phyloP scores from a whole-genome alignment of 371 early-diverging fungal species.

The Mortierella sp. region DNA sequence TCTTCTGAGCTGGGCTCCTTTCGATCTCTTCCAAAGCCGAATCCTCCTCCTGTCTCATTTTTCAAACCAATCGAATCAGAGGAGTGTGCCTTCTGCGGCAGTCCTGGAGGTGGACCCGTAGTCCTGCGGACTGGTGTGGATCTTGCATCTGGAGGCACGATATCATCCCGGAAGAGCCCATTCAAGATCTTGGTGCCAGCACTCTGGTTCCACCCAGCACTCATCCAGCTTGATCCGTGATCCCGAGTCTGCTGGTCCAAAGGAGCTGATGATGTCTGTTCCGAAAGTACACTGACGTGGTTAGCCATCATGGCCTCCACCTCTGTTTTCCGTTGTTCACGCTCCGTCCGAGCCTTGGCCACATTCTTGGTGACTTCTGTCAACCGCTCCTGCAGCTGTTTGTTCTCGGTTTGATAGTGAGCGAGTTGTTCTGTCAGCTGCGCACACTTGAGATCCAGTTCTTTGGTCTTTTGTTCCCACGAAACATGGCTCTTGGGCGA shows the following conservation, averaged over 20 bases:
- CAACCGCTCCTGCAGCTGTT: slow-evolving; percentile 42
- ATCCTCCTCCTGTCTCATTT: neutral
- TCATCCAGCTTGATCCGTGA: slow-evolving; percentile 35
- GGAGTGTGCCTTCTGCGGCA: slow-evolving; percentile 4
- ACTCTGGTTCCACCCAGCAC: slow-evolving; percentile 29
- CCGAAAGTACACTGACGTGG: neutral
- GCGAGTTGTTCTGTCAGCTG: slow-evolving; percentile 31
- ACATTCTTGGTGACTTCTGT: slow-evolving; percentile 41
- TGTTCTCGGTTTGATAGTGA: slow-evolving; percentile 40
- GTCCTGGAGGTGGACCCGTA: slow-evolving; percentile 29
- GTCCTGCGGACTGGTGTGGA: slow-evolving; percentile 20
- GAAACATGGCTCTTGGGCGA: slow-evolving; percentile 25
- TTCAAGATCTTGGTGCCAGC: slow-evolving; percentile 28
- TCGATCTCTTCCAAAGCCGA: slow-evolving; percentile 16
- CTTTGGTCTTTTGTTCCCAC: slow-evolving; percentile 47
- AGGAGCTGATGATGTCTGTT: neutral
- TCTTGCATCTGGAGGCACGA: neutral
- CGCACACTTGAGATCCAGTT: slow-evolving; percentile 38
- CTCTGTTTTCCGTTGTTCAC: slow-evolving; percentile 16
- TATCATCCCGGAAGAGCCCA: slow-evolving; percentile 41
- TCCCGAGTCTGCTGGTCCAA: slow-evolving; percentile 15
- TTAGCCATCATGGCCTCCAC: slow-evolving; percentile 3
- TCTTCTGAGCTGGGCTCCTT: slow-evolving; percentile 11
- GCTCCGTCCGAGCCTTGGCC: slow-evolving; percentile 17
- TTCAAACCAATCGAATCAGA: neutral